Percentiles rank a stretch among this genome's conserved stretches.
Conservation (phyloP, 495 filamentous ascomycete genomes). For the Thermochaetoides thermophila region DNA sequence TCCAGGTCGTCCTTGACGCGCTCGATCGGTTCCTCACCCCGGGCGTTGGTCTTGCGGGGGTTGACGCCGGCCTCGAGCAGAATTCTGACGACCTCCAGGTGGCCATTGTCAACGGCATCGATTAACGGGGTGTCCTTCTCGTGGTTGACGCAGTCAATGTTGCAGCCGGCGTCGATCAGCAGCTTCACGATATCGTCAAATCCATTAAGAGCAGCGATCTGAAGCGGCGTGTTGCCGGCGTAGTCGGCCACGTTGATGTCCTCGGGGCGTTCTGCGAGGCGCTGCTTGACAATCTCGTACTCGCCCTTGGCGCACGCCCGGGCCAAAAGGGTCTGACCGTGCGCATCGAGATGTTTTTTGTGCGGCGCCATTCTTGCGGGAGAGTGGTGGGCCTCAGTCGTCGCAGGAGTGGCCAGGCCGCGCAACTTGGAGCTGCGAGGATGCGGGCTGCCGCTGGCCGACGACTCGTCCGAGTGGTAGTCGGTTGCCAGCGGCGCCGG, state of each 20-base stretch:
- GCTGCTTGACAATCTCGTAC: constrained; percentile 49
- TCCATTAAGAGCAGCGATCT: constrained; percentile 78
- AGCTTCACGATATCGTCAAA: constrained; percentile 67
- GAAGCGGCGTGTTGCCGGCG: constrained; percentile 84
- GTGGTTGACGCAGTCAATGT: constrained; percentile 61
- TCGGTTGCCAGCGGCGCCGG: constrained; percentile 48
- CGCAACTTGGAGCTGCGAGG: constrained; percentile 51
- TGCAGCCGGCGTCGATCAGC: constrained; percentile 66
- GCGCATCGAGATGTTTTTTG: constrained; percentile 73
- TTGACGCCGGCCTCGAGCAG: constrained; percentile 77
- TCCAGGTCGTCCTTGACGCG: constrained; percentile 57
- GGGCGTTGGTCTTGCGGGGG: constrained; percentile 70
- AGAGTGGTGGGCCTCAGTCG: constrained; percentile 41
- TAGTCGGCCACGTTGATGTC: constrained; percentile 84
- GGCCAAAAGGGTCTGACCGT: constrained; percentile 73
- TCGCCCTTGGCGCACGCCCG: constrained; percentile 68
- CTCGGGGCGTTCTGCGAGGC: constrained; percentile 61
- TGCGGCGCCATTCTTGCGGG: constrained; percentile 52
- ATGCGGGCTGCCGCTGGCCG: constrained; percentile 53
- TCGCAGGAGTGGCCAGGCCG: constrained; percentile 44
- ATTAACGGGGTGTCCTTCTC: constrained; percentile 89
- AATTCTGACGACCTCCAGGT: constrained; percentile 77
- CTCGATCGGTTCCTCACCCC: constrained; percentile 78
- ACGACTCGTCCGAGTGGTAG: constrained; percentile 58
- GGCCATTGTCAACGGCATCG: constrained; percentile 89